A percentile compares a stretch with the other conserved stretches of the same genome.
These are phyloP conservation scores for Morella rubra DNA, from an alignment of 306 rosid genomes.

Conservation along the genomic window DNA sequence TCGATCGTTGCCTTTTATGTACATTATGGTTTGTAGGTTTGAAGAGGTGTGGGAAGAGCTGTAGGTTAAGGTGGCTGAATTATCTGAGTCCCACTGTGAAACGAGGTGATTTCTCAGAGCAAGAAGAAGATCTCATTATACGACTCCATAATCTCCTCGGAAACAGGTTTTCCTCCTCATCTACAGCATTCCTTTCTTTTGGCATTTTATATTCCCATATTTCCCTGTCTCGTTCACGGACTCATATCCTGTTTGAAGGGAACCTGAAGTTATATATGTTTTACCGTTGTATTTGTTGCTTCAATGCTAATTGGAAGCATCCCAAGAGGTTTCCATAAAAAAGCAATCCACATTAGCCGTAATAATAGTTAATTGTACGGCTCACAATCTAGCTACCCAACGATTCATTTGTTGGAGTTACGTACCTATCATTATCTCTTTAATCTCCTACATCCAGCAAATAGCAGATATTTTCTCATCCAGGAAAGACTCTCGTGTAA, in stretches of 20 bases:
- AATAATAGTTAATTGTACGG: not conserved
- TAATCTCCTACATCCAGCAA: no score
- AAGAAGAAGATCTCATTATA: constrained; percentile 38
- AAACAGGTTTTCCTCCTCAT: constrained; percentile 24
- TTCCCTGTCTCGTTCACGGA: not conserved
- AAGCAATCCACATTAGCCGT: not conserved
- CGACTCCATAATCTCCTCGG: constrained; percentile 42
- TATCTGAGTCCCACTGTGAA: constrained; percentile 35
- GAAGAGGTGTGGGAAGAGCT: constrained; percentile 34
- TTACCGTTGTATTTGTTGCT: not conserved
- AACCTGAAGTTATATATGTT: not conserved
- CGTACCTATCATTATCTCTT: no score
- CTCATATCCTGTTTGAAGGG: not conserved
- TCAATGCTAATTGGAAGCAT: not conserved
- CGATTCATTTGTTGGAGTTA: no score
- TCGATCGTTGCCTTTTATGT: not conserved
- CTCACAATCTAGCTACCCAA: no score
- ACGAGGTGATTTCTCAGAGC: constrained; percentile 28
- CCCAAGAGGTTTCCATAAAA: not conserved
- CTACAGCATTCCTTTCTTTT: not conserved
- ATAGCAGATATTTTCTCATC: no score
- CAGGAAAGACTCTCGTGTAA: no score
- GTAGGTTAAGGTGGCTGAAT: constrained; percentile 43
- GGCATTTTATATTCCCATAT: not conserved
- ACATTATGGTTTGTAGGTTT: constrained; percentile 15